phyloP scores from a whole-genome alignment of 2,329 filamentous ascomycete species.

The Pseudocercospora musae region DNA sequence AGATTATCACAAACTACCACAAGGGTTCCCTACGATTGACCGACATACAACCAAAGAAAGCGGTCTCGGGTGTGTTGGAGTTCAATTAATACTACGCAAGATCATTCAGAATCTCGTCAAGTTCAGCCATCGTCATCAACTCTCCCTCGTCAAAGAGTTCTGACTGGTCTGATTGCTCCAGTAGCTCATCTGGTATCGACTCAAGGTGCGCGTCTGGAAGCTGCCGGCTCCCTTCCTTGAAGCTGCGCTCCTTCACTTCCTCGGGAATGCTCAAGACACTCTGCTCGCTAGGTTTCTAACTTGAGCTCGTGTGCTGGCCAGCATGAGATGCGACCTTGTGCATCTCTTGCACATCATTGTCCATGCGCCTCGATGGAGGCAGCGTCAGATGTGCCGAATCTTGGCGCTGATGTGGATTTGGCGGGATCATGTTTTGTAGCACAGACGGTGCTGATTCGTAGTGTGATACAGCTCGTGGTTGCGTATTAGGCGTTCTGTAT shows the following conservation, averaged over 20 bases:
- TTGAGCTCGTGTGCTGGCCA: not conserved
- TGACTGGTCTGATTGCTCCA: not conserved
- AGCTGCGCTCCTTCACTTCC: not conserved
- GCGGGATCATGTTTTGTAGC: not conserved
- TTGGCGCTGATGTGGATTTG: not conserved
- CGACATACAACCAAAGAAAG: not conserved
- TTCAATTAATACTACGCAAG: not conserved
- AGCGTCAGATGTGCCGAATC: not conserved
- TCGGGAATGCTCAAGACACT: not conserved
- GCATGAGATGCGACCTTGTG: not conserved
- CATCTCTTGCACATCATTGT: not conserved
- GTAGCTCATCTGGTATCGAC: not conserved
- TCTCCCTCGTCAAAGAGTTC: not conserved
- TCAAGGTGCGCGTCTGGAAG: not conserved
- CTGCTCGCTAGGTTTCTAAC: not conserved
- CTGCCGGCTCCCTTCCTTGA: not conserved
- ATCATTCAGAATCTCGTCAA: not conserved
- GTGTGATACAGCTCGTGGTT: not conserved
- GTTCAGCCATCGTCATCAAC: not conserved
- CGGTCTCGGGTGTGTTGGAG: not conserved
- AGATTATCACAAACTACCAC: not conserved
- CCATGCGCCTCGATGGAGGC: not conserved
- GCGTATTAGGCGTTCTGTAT: not conserved
- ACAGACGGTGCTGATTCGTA: not conserved
- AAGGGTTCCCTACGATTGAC: too few relatives aligned